Base-by-base conservation (phyloP, 371 early-diverging fungal species). In the Saksenaea vasiformis region DNA sequence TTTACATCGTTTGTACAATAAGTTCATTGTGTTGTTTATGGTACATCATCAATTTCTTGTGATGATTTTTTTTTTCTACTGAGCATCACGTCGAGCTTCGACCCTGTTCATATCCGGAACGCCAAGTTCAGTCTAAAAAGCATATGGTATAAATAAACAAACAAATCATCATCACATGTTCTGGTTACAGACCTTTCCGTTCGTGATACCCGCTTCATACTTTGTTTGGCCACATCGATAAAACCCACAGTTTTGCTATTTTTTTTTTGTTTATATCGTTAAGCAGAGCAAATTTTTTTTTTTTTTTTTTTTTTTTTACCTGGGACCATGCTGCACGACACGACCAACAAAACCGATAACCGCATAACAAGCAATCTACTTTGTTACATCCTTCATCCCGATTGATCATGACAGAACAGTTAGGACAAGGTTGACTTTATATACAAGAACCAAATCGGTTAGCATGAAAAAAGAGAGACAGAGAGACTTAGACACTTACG, bases 301-400 rank as follows among this genome's bases (percentile, higher is more conserved):
- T n/a, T n/a, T 34, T 39, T 54, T 15, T 26, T 38, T 47, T 58
- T 54, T 14, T 53, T 19, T 27, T 58, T 69, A 71, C 69, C 64
- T 76, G 70, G 26, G 80, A 73, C 81, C 81, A 80, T 17, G 66
- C 64, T 22, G 73, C 70, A 14, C 70, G 68, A 68, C 83, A 83
- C 19, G 70, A 35, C 92, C 92, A 91, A 64, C 92, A 91, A 62
- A 91, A 91, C 27, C 83, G 73, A 61, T 85, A 74, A 5, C 90
- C 91, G 65, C 92, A 91, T 28, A 83, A 79, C 51, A 87, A 77
- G 59, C 92, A 91, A 60, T 91, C 90, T 5, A 91, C 89, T 64
- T 88, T 87, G 65, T 91, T 90, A 68, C 92, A 91, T 3, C 92
- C 92, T 66, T 91, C 92, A 58, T 91, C 92, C 31, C 92, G 73